Evolutionary conservation across 495 filamentous ascomycete genomes (phyloP), one percentile per base, ranked within the genome.

Genomic region (Aspergillus baeticus): DNA sequence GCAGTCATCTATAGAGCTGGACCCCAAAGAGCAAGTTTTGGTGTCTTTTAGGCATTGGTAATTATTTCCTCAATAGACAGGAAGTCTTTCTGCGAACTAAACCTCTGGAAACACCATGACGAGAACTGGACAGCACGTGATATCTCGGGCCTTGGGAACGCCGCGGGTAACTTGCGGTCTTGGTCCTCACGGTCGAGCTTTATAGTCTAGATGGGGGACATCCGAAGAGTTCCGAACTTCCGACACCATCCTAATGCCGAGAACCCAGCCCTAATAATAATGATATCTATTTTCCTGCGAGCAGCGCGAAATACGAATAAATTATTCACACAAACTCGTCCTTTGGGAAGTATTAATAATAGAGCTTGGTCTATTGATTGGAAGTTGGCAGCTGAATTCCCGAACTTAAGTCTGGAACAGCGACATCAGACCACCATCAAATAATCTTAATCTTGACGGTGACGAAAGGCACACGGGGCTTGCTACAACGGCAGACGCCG

Each of bases 11-110:
- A 37, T 70, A 6, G 71, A 76, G 22, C 41, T 68, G 14, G 72
- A 75, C 48, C 49, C 70, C 1, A 55, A 64, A 31, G 72, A 77
- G 49, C 71, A 73, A 55, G 71, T 79, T 13, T 61, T 79, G 43
- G 64, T 79, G 10, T 67, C 66, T 46, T 67, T 79, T 17, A 66
- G 74, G 43, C 76, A 79, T 64, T 79, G 76, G 76, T 79, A 68
- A 51, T 26, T 35, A 29, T 22, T 5, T 29, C 10, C 11, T 14
- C 31, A 37, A 44, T 5, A 26, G 14, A n/a, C 18, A 10, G n/a
- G 5, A 4, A 17, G 14, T 55, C 14, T 26, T 26, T 10, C 49
- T 35, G 29, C 23, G 23, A 29, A 8, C 26, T 4, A 3, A 29
- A 29, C 26, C 3, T 29, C 8, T 29, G 26, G 8, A 8, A 29